Base-by-base conservation (phyloP, 2,329 filamentous ascomycete genomes). In the Pestalotiopsis sp. region DNA sequence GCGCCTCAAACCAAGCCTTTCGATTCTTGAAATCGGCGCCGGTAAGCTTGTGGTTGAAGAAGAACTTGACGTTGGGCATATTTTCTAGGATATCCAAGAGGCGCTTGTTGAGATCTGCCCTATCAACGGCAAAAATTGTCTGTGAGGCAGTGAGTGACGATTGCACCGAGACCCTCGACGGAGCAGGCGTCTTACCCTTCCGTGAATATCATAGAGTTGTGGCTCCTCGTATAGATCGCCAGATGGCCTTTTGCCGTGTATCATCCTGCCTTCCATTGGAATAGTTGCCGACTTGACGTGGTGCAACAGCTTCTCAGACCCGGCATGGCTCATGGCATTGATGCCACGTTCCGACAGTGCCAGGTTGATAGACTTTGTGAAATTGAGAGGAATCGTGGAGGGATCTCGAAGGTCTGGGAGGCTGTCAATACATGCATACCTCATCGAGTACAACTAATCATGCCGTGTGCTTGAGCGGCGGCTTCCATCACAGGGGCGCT, bases 281-380 rank as follows among this genome's bases (percentile, higher is more conserved):
- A 98, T 94, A 0, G 95, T 95, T 65, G 91, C 89, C 1, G 83
- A 84, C 75, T 97, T 86, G 39, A 98, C 89, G 73, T 90, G 86
- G 13, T 95, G 86, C 39, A 97, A 83, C 45, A 98, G 86, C 3
- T 85, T 86, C 3, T 89, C 82, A 39, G 90, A 87, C 31, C 89
- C 88, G 1, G 93, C 89, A 74, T 92, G 85, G 66, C 89, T 88
- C 81, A 99, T 91, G 25, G 95, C 93, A 79, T 96, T 93, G 79
- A 98, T 95, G 39, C 96, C 96, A 69, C 96, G 90, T 79, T 98
- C 95, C 0, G 96, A 98, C 0, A 99, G 85, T 25, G 96, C 95
- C 67, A 99, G 83, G 78, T 99, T 99, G 84, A 99, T 99, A n/a
- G 96, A 98, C 80, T 94, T 97, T 70, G 95, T 97, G 78, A 98